Conservation (phyloP, 1,284 basidiomycete genomes). For the Athelia psychrophila region DNA sequence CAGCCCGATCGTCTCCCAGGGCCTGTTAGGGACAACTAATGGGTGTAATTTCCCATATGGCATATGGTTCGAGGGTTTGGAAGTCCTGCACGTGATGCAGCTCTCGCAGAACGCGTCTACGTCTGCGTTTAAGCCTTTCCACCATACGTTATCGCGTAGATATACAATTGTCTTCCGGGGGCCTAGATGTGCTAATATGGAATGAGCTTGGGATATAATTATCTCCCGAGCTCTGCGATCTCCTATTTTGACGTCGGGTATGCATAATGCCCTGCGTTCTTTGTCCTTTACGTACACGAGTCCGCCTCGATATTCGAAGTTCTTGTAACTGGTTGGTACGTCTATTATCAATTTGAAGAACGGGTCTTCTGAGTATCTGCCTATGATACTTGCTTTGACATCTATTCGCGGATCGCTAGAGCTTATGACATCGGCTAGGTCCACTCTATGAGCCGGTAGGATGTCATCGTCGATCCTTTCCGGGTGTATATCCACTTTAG, state of each 20-base stretch:
- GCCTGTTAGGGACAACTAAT: conserved; percentile 16
- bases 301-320: conserved; percentile 12
- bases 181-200: conserved; percentile 25
- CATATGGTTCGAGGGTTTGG: conserved; percentile 20
- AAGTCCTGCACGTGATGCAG: conserved; percentile 20
- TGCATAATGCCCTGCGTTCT: conserved; percentile 11
- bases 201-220: conserved; percentile 25
- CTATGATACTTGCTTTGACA: not conserved
- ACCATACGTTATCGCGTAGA: conserved; percentile 24
- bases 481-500: too few relatives aligned
- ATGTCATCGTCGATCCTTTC: too few relatives aligned
- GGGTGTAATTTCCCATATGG: conserved; percentile 23
- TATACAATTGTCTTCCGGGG: conserved; percentile 22
- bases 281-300: conserved; percentile 11
- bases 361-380: conserved; percentile 5
- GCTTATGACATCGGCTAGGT: not conserved
- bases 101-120: conserved; percentile 20
- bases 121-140: conserved; percentile 22
- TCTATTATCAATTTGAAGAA: conserved; percentile 9
- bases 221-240: conserved; percentile 18
- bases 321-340: conserved; percentile 9
- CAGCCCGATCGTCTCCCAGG: conserved; percentile 29
- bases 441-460: not conserved
- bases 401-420: conserved; percentile 1
- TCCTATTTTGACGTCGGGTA: conserved; percentile 11